Evolutionary conservation across 768 basidiomycete genomes (phyloP), one percentile per base, ranked within the genome.

Genomic region (Suillus alpinus): DNA sequence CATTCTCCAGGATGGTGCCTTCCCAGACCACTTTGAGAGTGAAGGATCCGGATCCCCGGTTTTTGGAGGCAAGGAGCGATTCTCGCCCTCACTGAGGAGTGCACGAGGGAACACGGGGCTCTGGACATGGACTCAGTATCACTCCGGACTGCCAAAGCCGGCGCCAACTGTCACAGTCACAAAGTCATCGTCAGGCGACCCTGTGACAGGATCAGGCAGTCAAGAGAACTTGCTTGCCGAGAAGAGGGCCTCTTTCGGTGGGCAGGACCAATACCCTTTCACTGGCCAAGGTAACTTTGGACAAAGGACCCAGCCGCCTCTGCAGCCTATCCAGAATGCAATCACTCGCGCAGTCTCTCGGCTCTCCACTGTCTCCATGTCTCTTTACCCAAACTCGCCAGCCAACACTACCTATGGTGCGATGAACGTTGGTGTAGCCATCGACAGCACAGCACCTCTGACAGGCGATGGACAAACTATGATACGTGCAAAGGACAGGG

Each of bases 11-110:
- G 85, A 88, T 41, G 76, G 73, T 13, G 81, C 78, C 62, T 70
- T 78, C 13, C 81, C 83, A 29, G 78, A 80, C 44, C 77, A 84
- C 43, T 55, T 39, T 18, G 72, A 71, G 51, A 78, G 74, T 59
- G 73, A 77, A 39, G 68, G 76, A 8, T 83, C 86, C 58, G 86
- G 86, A 29, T 91, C 89, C 2, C 88, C 87, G 29, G 74, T 91
- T 39, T 92, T 92, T 65, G 89, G 90, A n/a, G 89, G 91, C 2
- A 85, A 86, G 66, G 89, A 91, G 46, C 73, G 82, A 39, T 81
- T 83, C 3, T 81, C 84, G 1, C 71, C 65, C 32, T 66, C 63
- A 13, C 57, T 63, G 55, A 68, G 73, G 29, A 65, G 75, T 65
- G 76, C 76, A n/a, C 75, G 73, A 13, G 71, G 69, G 58, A 77